Conservation (phyloP, 2,329 filamentous ascomycete species). For the Colletotrichum coccodes region DNA sequence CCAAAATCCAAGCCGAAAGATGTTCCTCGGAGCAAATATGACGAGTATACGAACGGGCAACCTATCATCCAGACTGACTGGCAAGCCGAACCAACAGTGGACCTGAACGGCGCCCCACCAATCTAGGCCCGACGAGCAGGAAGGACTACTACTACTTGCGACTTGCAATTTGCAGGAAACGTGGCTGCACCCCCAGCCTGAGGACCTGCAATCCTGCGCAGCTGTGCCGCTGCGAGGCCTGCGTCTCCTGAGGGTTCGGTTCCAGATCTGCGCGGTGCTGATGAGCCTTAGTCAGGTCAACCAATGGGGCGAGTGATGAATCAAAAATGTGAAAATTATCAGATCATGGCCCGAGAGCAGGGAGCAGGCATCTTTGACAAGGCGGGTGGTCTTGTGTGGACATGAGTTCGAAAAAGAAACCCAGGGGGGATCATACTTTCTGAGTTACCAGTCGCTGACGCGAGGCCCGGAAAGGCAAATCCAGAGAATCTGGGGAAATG, state of each 20-base stretch:
- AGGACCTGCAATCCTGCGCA: slow-evolving; percentile 2
- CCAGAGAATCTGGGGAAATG: not conserved
- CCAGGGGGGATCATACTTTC: not conserved
- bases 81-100: slow-evolving; percentile 13
- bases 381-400: not conserved
- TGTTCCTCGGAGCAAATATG: slow-evolving; percentile 2
- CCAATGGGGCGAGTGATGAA: slow-evolving; percentile 7
- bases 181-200: not conserved
- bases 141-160: not conserved
- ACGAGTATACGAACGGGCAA: not conserved
- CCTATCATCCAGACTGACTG: slow-evolving; percentile 9
- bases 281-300: slow-evolving; percentile 6
- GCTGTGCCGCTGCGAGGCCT: slow-evolving; percentile 13
- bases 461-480: not conserved
- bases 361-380: slow-evolving; percentile 3
- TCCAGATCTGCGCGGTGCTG: slow-evolving; percentile 16
- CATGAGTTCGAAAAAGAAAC: not conserved
- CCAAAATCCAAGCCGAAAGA: not conserved
- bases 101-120: slow-evolving; percentile 5
- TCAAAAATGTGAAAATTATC: slow-evolving; percentile 11
- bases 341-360: slow-evolving; percentile 19
- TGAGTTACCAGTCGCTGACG: not conserved
- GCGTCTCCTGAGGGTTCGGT: slow-evolving; percentile 11
- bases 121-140: not conserved
- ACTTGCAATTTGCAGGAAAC: not conserved